Evolutionary conservation across 1,284 basidiomycete species (phyloP), one percentile per base, ranked within the genome.

Genomic region (Puccinia polysora): DNA sequence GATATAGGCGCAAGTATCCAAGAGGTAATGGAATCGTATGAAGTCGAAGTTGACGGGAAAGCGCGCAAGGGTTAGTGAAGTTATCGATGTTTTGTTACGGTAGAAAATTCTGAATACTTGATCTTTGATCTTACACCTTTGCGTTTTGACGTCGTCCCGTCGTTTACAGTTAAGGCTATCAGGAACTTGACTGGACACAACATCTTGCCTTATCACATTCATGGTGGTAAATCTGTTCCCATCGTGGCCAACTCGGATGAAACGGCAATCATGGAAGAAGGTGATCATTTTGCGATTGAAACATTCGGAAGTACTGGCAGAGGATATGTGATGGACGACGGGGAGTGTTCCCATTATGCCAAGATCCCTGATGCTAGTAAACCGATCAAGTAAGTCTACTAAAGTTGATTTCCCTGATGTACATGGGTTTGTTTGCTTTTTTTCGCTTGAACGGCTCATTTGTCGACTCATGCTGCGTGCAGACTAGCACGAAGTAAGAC

Each of bases 1-100:
- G 95, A 98, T 79, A 85, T 99, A 45, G 96, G 88, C 6, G 93
- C 87, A 0, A 85, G 86, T 47, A 94, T 98, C 74, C 95, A 99
- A 80, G 96, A 99, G 81, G 94, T 93, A 2, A 98, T 99, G 96
- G 94, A 97, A 80, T 92, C 90, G 4, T 97, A 97, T 79, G 96
- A 98, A 80, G 93, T 98, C 20, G 91, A 94, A 78, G 86, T 93
- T 23, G 84, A 87, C 34, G 89, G 91, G 45, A 92, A 94, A 80
- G 84, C 88, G 23, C 84, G 88, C 76, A 91, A 89, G 73, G 90
- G 92, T 94, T 70, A 69, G 86, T 80, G 23, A 43, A 43, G 7
- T 8, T 43, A 43, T 28, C 1, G 18, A 50, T 28, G 4, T n/a
- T 12, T 64, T 18, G n/a, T 23, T 70, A 65, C 40, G 20, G 43